Evolutionary conservation across 306 rosid species (phyloP).

Genomic region (Alnus glutinosa): DNA sequence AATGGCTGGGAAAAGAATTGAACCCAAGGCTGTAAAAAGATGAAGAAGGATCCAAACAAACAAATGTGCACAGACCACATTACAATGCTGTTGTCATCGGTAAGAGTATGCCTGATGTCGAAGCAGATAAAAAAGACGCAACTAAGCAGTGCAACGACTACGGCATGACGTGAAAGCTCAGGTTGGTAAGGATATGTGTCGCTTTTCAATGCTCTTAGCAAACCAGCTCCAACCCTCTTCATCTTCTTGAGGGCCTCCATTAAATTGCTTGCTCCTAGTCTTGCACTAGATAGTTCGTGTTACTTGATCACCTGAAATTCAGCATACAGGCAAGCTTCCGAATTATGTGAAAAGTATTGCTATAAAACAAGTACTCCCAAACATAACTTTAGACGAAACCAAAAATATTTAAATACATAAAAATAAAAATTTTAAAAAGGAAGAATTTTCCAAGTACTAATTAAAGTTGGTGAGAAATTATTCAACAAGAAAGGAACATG

Average conservation of each 20-base stretch:
- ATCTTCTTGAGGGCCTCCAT: neutral
- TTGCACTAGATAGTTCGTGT: too few species aligned
- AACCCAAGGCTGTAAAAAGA: slow-evolving; percentile 65
- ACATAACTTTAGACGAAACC: too few species aligned
- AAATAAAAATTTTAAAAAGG: too few species aligned
- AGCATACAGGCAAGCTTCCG: neutral
- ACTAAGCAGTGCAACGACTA: slow-evolving; percentile 84
- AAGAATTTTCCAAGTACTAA: too few species aligned
- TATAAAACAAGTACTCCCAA: too few species aligned
- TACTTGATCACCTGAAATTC: neutral
- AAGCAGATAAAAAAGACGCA: slow-evolving; percentile 88
- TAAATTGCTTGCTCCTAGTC: neutral
- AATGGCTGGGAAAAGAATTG: slow-evolving; percentile 61
- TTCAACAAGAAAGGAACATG: too few species aligned
- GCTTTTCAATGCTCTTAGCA: slow-evolving; percentile 56
- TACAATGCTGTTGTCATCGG: slow-evolving; percentile 79
- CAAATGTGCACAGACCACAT: slow-evolving; percentile 96
- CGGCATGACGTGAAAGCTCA: slow-evolving; percentile 89
- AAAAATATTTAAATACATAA: too few species aligned
- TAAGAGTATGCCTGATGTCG: slow-evolving; percentile 79
- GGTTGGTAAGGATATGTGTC: slow-evolving; percentile 56
- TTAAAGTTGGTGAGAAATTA: too few species aligned
- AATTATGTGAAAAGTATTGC: too few species aligned
- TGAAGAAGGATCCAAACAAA: slow-evolving; percentile 83
- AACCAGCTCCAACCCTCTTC: neutral